These are phyloP conservation scores for Daldinia vernicosa DNA, from an alignment of 495 filamentous ascomycete species.

Conservation along the genomic window DNA sequence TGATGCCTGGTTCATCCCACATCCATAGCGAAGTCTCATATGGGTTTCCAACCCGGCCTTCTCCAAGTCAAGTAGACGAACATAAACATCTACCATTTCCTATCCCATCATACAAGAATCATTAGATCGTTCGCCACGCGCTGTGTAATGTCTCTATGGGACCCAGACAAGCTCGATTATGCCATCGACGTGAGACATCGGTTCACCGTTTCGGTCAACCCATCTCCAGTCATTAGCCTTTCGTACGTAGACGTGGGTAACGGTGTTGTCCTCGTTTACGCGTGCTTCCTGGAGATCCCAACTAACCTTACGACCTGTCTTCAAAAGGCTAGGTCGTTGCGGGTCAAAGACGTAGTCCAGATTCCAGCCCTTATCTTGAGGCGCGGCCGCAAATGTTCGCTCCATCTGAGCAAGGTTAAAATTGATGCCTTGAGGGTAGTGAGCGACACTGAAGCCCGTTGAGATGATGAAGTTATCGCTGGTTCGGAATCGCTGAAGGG, in stretches of 20 bases:
- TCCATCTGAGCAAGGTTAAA: conserved; percentile 71
- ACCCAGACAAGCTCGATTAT: conserved; percentile 64
- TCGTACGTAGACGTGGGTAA: conserved; percentile 59
- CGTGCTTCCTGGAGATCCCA: conserved; percentile 62
- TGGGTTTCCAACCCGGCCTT: conserved; percentile 20
- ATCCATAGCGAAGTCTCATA: conserved; percentile 12
- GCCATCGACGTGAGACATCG: conserved; percentile 59
- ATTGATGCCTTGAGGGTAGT: conserved; percentile 65
- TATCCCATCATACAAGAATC: conserved; percentile 43
- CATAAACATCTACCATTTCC: conserved; percentile 30
- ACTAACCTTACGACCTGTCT: conserved; percentile 60
- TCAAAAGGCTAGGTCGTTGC: conserved; percentile 55
- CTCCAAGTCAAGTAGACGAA: conserved; percentile 39
- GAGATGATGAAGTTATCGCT: conserved; percentile 70
- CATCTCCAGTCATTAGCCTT: conserved; percentile 59
- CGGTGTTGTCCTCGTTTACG: conserved; percentile 52
- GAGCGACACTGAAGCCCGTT: conserved; percentile 71
- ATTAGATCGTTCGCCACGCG: conserved; percentile 38
- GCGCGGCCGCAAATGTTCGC: conserved; percentile 68
- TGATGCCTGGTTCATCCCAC: background rate
- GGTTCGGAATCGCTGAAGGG: conserved; percentile 72
- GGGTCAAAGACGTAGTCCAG: conserved; percentile 62
- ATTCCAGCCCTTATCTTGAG: conserved; percentile 62
- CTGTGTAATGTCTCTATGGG: conserved; percentile 37
- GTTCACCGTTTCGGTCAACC: conserved; percentile 53